These are phyloP conservation scores for Cladosporium sp. DNA, from an alignment of 2,329 filamentous ascomycete genomes.

Conservation along the genomic window DNA sequence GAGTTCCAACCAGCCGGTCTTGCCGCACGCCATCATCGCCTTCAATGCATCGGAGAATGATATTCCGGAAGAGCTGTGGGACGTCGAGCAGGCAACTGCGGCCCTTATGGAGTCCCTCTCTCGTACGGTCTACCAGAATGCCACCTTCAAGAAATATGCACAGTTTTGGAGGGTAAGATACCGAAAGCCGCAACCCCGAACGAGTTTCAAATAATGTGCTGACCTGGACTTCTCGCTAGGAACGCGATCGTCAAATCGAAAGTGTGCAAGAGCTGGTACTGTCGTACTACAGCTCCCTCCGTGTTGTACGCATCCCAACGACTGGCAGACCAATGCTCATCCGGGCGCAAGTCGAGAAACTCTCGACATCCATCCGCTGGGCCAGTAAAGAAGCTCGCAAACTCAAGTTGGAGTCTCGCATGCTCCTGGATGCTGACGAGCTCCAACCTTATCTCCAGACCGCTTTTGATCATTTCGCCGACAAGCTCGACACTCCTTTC, in stretches of 20 bases:
- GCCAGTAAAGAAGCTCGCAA: slow-evolving; percentile 38
- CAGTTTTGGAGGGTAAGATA: slow-evolving; percentile 41
- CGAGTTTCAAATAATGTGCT: slow-evolving; percentile 20
- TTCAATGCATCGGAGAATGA: slow-evolving; percentile 49
- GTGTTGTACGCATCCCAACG: slow-evolving; percentile 49
- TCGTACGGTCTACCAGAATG: slow-evolving; percentile 38
- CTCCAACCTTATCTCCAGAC: slow-evolving; percentile 46
- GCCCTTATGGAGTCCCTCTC: slow-evolving; percentile 40
- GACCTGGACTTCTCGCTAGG: slow-evolving; percentile 34
- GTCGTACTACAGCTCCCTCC: slow-evolving; percentile 50
- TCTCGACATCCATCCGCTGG: slow-evolving; percentile 41
- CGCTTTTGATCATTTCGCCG: slow-evolving; percentile 51
- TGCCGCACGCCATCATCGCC: slow-evolving; percentile 55
- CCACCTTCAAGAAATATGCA: slow-evolving; percentile 39
- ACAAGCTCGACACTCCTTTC: slow-evolving; percentile 44
- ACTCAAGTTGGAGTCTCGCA: slow-evolving; percentile 45
- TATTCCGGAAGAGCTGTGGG: slow-evolving; percentile 46
- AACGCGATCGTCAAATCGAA: neutral
- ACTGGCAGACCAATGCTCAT: slow-evolving; percentile 46
- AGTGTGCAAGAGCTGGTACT: slow-evolving; percentile 43
- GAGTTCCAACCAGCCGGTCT: slow-evolving; percentile 53
- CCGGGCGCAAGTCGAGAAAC: slow-evolving; percentile 45
- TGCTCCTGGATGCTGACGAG: slow-evolving; percentile 46
- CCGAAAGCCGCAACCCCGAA: neutral
- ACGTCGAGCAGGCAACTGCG: slow-evolving; percentile 43